Conservation (phyloP, 2,329 filamentous ascomycete species). For the Parafenestella ontariensis region DNA sequence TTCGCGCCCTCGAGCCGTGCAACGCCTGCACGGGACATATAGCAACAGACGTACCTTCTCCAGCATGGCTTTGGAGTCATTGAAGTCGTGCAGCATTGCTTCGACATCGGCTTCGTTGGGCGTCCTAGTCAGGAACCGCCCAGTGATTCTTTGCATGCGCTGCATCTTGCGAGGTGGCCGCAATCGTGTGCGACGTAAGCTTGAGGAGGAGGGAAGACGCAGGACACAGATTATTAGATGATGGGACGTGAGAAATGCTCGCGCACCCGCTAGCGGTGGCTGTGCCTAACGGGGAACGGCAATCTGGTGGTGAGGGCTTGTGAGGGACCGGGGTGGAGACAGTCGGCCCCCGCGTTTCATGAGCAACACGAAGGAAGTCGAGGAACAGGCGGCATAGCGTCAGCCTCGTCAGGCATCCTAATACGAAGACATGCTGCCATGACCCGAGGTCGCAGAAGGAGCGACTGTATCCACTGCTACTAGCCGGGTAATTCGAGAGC, state of each 20-base stretch:
- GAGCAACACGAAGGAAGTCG: not conserved
- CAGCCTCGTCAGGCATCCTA: slow-evolving; percentile 5
- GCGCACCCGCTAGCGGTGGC: slow-evolving; percentile 23
- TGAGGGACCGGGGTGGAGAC: slow-evolving; percentile 18
- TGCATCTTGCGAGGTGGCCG: slow-evolving; percentile 62
- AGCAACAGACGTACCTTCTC: slow-evolving; percentile 63
- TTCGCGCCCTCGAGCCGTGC: slow-evolving; percentile 6
- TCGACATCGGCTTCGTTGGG: slow-evolving; percentile 80
- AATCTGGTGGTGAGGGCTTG: slow-evolving; percentile 23
- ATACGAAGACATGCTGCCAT: slow-evolving; percentile 10
- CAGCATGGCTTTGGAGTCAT: slow-evolving; percentile 78
- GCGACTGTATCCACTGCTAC: not conserved
- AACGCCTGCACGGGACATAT: slow-evolving; percentile 2
- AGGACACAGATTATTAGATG: not conserved
- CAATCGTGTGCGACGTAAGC: slow-evolving; percentile 21
- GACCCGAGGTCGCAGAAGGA: not conserved
- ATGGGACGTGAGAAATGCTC: slow-evolving; percentile 6
- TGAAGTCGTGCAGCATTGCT: slow-evolving; percentile 77
- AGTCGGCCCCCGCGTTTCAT: slow-evolving; percentile 31
- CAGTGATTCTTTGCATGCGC: slow-evolving; percentile 76
- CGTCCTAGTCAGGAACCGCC: slow-evolving; percentile 72
- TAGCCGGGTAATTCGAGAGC: not conserved
- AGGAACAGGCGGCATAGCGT: slow-evolving; percentile 6
- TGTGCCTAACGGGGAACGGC: slow-evolving; percentile 26
- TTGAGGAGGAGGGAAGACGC: slow-evolving; percentile 2